Evolutionary conservation across 148 eudicot genomes (phyloP).

Genomic region (Fagopyrum tataricum): DNA sequence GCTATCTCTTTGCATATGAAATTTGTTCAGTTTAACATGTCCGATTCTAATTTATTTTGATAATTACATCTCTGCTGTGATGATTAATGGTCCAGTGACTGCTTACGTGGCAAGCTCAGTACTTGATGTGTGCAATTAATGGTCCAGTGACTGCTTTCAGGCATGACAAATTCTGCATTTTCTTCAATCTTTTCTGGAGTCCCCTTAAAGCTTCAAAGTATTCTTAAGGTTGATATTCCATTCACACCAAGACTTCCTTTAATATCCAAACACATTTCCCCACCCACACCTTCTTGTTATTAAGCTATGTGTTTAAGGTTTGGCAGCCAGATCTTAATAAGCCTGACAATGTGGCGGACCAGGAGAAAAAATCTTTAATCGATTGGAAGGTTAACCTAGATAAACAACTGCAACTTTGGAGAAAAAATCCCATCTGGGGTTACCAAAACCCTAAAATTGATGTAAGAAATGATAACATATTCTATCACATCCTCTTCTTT

Average conservation of each 20-base stretch:
- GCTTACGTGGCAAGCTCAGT: too few species aligned
- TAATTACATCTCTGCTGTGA: too few species aligned
- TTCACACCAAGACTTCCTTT: not conserved
- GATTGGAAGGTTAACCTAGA: slow-evolving; percentile 45
- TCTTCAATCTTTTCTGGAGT: not conserved
- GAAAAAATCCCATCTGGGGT: slow-evolving; percentile 68
- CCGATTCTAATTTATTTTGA: too few species aligned
- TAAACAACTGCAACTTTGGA: slow-evolving; percentile 83
- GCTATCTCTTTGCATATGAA: too few species aligned
- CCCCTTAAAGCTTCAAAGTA: not conserved
- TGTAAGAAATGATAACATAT: too few species aligned
- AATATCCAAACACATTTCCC: not conserved
- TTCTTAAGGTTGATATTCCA: slow-evolving; percentile 38
- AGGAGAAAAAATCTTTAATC: slow-evolving; percentile 29
- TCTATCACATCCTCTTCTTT: too few species aligned
- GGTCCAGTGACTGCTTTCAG: not conserved
- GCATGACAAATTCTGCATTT: too few species aligned
- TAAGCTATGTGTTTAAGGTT: not conserved
- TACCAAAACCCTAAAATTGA: slow-evolving; percentile 54
- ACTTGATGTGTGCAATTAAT: not conserved
- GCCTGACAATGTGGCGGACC: slow-evolving; percentile 20
- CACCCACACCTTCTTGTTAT: not conserved
- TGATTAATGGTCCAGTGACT: too few species aligned
- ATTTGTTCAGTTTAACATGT: too few species aligned
- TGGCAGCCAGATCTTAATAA: slow-evolving; percentile 44